Evolutionary conservation across 1,284 basidiomycete species (phyloP), one percentile per base, ranked within the genome.

Genomic region (Cutaneotrichosporon cavernicola): DNA sequence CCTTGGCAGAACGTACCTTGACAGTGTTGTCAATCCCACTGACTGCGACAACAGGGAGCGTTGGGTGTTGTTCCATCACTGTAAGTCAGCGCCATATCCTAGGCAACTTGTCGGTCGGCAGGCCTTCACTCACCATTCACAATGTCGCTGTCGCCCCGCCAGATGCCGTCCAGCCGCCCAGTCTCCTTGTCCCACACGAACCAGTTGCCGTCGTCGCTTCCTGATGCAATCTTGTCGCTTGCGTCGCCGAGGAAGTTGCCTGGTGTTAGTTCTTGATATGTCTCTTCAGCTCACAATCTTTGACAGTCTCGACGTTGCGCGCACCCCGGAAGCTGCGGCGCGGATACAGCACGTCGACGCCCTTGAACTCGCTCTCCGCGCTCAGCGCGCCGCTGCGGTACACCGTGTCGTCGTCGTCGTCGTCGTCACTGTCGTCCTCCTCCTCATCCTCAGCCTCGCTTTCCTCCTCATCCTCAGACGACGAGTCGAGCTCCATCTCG

Each of bases 21-120:
- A 96, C 85, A 0, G 90, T 92, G 8, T 85, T 83, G 76, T 97
- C 94, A 65, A 97, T 96, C 1, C 94, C 93, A 73, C 89, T 91
- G 46, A 91, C 88, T 1, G 92, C 92, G 32, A 94, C 78, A 31
- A 97, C 79, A 0, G 94, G 93, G 18, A 84, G 65, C 84, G 82
- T 75, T 0, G 94, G 94, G 73, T 97, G 92, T 2, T 87, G 87
- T 76, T 93, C 90, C 66, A 97, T 86, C 30, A 84, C 83, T 76
- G 59, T 0, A 22, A 4, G 52, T 61, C 18, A 60, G 52, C 36
- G 34, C 16, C 5, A 10, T 55, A 43, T 18, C 18, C 43, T 18
- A 16, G 18, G 7, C 43, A 13, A 43, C 40, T 13, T 13, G 40
- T 13, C 40, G 13, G 36, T 36, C 21, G 1, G 13, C 13, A 13